These are phyloP conservation scores for Acanthamoeba royreba DNA, from an alignment of 208 protist genomes.

Conservation along the genomic window DNA sequence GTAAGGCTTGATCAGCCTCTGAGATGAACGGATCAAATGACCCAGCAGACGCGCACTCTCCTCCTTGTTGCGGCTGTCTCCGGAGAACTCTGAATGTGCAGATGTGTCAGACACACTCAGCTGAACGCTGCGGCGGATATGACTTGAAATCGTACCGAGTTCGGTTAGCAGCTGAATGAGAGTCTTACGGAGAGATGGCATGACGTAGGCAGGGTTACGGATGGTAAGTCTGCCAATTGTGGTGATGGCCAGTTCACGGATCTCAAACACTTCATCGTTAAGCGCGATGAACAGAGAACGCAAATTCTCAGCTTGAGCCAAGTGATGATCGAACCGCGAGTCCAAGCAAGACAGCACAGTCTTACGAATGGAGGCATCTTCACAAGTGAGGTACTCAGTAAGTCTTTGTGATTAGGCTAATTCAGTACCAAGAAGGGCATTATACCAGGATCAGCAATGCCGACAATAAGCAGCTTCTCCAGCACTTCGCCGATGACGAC, in stretches of 20 bases:
- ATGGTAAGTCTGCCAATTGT: slow-evolving; percentile 85
- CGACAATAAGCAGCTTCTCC: slow-evolving; percentile 80
- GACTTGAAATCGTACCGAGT: slow-evolving; percentile 71
- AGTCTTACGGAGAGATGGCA: slow-evolving; percentile 86
- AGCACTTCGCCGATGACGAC: slow-evolving; percentile 76
- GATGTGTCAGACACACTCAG: too few species aligned
- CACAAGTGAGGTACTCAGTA: not conserved
- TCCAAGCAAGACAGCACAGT: slow-evolving; percentile 77
- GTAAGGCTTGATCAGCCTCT: slow-evolving; percentile 82
- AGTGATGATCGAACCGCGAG: slow-evolving; percentile 81
- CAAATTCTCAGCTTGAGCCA: slow-evolving; percentile 85
- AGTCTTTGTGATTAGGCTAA: not conserved
- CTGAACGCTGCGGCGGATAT: too few species aligned
- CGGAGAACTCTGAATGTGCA: slow-evolving; percentile 65
- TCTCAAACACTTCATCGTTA: slow-evolving; percentile 88
- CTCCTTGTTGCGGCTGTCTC: slow-evolving; percentile 77
- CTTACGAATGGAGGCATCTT: slow-evolving; percentile 77
- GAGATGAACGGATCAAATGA: slow-evolving; percentile 72
- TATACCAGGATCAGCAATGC: slow-evolving; percentile 80
- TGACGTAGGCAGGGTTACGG: slow-evolving; percentile 85
- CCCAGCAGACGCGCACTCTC: slow-evolving; percentile 80
- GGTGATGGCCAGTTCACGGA: slow-evolving; percentile 82
- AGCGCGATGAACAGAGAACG: slow-evolving; percentile 85
- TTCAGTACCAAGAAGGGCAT: not conserved
- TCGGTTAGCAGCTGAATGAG: slow-evolving; percentile 89